phyloP scores from a whole-genome alignment of 495 filamentous ascomycete genomes.

The Talaromyces adpressus region DNA sequence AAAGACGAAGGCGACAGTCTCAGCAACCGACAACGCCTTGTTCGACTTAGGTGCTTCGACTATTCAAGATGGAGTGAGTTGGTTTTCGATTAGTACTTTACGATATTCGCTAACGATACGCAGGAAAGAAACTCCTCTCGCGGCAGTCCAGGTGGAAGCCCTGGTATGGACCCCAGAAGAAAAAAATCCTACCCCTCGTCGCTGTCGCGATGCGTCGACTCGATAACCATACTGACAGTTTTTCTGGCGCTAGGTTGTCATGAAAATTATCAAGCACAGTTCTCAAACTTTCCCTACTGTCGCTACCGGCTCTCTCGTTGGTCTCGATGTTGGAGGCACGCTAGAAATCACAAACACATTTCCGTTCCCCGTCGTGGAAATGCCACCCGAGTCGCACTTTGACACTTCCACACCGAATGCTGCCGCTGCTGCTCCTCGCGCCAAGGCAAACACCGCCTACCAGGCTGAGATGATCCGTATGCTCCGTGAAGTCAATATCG shows the following conservation, averaged over 20 bases:
- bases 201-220: slow-evolving; percentile 10
- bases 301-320: slow-evolving; percentile 83
- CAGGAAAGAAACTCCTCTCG: slow-evolving; percentile 58
- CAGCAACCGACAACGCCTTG: slow-evolving; percentile 4
- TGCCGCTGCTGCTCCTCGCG: slow-evolving; percentile 81
- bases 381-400: slow-evolving; percentile 70
- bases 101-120: not conserved
- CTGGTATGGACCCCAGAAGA: slow-evolving; percentile 45
- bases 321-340: slow-evolving; percentile 78
- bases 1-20: slow-evolving; percentile 3
- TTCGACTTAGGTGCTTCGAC: slow-evolving; percentile 7
- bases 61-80: slow-evolving; percentile 41
- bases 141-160: slow-evolving; percentile 78
- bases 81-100: not conserved
- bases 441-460: slow-evolving; percentile 82
- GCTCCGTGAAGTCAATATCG: slow-evolving; percentile 93
- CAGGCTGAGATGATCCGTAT: slow-evolving; percentile 97
- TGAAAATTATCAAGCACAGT: slow-evolving; percentile 95
- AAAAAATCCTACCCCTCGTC: slow-evolving; percentile 27
- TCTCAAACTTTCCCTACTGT: slow-evolving; percentile 79
- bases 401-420: slow-evolving; percentile 66
- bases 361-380: slow-evolving; percentile 83
- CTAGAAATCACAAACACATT: slow-evolving; percentile 94
- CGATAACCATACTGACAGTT: slow-evolving; percentile 8
- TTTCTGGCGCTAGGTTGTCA: slow-evolving; percentile 61